These are phyloP conservation scores for Pyricularia pennisetigena DNA, from an alignment of 2,329 filamentous ascomycete genomes.

Conservation along the genomic window DNA sequence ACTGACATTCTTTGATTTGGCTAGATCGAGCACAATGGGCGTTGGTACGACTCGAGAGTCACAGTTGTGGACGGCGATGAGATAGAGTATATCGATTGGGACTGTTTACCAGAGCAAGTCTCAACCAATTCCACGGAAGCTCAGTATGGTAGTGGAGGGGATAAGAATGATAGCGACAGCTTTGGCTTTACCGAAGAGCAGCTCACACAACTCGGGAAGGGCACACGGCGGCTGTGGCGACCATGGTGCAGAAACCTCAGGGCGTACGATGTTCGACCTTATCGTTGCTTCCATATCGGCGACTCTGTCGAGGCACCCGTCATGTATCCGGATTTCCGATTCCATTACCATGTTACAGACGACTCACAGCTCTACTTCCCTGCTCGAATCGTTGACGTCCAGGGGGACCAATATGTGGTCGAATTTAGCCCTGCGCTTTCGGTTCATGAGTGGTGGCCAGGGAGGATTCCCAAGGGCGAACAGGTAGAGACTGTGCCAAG, in stretches of 20 bases:
- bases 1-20: not conserved
- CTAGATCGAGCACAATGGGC: not conserved
- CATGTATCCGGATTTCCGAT: not conserved
- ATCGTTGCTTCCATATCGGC: not conserved
- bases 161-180: not conserved
- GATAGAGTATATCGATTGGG: not conserved
- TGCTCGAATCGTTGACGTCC: not conserved
- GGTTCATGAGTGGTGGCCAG: not conserved
- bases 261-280: not conserved
- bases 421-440: not conserved
- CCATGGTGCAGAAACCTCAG: not conserved
- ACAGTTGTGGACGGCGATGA: not conserved
- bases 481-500: not conserved
- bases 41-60: not conserved
- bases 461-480: not conserved
- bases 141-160: not conserved
- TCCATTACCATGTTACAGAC: not conserved
- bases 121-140: not conserved
- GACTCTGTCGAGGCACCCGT: not conserved
- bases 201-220: not conserved
- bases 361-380: not conserved
- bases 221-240: not conserved
- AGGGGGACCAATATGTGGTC: not conserved
- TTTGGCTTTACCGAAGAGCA: not conserved
- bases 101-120: not conserved